phyloP scores from a whole-genome alignment of 257 asterid genomes.

The Solanum raphanifolium region DNA sequence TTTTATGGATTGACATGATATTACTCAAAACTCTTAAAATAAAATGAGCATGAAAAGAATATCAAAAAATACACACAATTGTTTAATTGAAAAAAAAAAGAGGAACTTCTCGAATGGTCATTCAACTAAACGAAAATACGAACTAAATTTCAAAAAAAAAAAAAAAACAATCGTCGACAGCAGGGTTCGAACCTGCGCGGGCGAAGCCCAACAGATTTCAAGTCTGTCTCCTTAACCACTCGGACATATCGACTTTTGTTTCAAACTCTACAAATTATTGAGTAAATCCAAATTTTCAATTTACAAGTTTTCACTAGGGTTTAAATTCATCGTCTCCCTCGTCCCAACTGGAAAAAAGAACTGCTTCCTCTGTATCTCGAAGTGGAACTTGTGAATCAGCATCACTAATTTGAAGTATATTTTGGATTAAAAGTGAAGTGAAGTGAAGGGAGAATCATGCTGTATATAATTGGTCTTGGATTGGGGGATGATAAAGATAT shows the following conservation, averaged over 20 bases:
- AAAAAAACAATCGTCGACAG: constrained; percentile 35
- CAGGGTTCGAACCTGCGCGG: constrained; percentile 87
- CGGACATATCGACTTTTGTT: constrained; percentile 58
- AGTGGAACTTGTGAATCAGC: not conserved
- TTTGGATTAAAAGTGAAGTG: not conserved
- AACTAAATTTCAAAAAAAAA: too few species aligned
- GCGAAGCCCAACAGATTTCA: constrained; percentile 87
- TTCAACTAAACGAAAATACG: not conserved
- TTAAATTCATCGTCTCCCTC: not conserved
- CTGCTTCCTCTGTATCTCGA: not conserved
- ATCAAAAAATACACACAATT: too few species aligned
- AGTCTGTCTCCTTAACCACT: constrained; percentile 98
- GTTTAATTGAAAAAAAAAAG: too few species aligned
- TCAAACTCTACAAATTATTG: rapidly evolving
- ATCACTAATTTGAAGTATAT: not conserved
- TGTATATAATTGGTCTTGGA: constrained; percentile 75
- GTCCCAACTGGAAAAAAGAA: not conserved
- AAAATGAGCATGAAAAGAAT: not conserved
- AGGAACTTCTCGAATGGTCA: not conserved
- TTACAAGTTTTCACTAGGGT: not conserved
- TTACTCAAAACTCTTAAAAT: too few species aligned
- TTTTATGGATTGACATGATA: too few species aligned
- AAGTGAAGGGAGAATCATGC: constrained; percentile 17
- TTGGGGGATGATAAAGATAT: constrained; percentile 85
- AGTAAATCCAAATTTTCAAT: not conserved